Evolutionary conservation across 495 filamentous ascomycete genomes (phyloP), one percentile per base, ranked within the genome.

Genomic region (Hypomontagnella monticulosa): DNA sequence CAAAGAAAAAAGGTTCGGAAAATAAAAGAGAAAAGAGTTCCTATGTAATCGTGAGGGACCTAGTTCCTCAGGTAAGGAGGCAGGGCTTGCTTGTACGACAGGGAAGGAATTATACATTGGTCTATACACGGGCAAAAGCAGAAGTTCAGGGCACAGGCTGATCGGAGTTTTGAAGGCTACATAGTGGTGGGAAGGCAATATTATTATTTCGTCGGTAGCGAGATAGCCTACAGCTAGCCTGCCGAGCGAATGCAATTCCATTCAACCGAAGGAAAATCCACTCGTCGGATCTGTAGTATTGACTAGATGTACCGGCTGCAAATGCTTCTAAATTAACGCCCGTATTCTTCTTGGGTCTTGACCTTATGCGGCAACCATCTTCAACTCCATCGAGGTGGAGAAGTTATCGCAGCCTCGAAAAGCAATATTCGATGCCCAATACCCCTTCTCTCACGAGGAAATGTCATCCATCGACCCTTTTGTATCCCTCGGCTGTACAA

Each of bases 171-270:
- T 14, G 10, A 38, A 38, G 36, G 36, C 10, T 3, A 14, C 12
- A 43, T 43, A 8, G 12, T 43, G 15, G 12, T 43, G 6, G 15
- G 15, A 40, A 47, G 8, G 30, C 46, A 52, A 42, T 43, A 30
- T 33, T 66, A 60, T 60, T 59, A 56, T 50, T 44, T 38, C 30
- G 27, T 46, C 36, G 30, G 8, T 37, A 49, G 36, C 41, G 27
- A 44, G 19, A n/a, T 18, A 4, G 20, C 55, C 32, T 16, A 36
- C 37, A 51, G 3, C 14, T 30, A 33, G 33, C 41, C 16, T 15
- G 49, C 37, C 27, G 23, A 36, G 10, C 36, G 27, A 59, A 59
- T 30, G 34, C 10, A 10, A 40, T 42, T 40, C 36, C 40, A 54
- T 51, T 48, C 30, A 36, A 15, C 33, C 14, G 14, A 32, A 14